A percentile compares a stretch with the other conserved stretches of the same genome.
phyloP scores from a whole-genome alignment of 768 basidiomycete genomes.

The Tephrocybe rancida region DNA sequence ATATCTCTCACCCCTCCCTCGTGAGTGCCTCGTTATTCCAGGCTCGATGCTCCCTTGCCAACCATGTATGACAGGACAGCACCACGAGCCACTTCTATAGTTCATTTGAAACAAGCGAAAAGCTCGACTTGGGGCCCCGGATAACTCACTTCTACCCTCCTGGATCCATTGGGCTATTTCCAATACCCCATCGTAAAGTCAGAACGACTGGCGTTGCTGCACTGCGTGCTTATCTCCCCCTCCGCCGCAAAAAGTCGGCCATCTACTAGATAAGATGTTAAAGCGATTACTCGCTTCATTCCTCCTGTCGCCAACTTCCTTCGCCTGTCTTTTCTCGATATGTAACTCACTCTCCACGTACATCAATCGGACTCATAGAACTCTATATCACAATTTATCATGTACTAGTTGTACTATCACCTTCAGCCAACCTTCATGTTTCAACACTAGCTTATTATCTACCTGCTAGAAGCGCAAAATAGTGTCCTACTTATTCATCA shows the following conservation, averaged over 20 bases:
- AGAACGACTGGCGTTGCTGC: constrained; percentile 24
- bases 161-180: constrained; percentile 30
- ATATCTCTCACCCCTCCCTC: neutral
- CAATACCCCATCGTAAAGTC: constrained; percentile 21
- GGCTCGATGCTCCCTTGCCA: neutral
- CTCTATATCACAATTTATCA: neutral
- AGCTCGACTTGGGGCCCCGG: constrained; percentile 21
- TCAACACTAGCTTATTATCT: too few relatives aligned
- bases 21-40: constrained; percentile 1
- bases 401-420: neutral
- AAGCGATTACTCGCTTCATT: neutral
- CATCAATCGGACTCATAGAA: neutral
- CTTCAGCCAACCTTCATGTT: too few relatives aligned
- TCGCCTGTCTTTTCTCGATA: too few relatives aligned
- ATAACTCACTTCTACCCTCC: constrained; percentile 22
- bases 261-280: neutral
- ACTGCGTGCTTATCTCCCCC: constrained; percentile 28
- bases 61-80: constrained; percentile 1
- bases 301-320: too few relatives aligned
- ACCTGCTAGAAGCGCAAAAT: too few relatives aligned
- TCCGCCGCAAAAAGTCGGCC: constrained; percentile 12
- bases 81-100: constrained; percentile 1
- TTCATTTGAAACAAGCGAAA: constrained; percentile 12
- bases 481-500: too few relatives aligned
- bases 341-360: too few relatives aligned